phyloP scores from a whole-genome alignment of 75 land plant species.

The Isoetes taiwanensis region DNA sequence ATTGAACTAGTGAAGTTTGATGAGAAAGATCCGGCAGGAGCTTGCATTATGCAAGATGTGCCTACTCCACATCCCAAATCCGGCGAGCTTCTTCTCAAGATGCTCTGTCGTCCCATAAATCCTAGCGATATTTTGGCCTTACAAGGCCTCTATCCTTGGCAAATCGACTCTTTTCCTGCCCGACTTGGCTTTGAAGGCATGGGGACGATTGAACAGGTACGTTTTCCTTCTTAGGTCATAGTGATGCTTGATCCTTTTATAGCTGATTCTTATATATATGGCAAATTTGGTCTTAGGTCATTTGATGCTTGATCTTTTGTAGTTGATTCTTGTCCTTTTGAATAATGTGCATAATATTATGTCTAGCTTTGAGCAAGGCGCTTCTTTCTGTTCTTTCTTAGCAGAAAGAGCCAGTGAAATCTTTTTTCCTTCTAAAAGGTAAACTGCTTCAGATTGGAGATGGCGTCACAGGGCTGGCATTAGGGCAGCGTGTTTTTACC shows the following conservation, averaged over 20 bases:
- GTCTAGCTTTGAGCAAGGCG: not conserved
- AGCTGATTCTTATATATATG: not conserved
- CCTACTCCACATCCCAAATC: slow-evolving; percentile 14
- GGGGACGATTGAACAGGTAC: slow-evolving; percentile 23
- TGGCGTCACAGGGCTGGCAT: slow-evolving; percentile 15
- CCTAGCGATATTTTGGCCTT: slow-evolving; percentile 23
- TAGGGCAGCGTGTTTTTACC: slow-evolving; percentile 17
- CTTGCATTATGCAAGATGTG: slow-evolving; percentile 6
- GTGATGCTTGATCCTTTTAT: not conserved
- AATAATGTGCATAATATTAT: not conserved
- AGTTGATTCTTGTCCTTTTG: not conserved
- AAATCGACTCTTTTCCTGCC: not conserved
- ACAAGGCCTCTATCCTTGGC: not conserved
- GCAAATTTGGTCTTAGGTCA: not conserved
- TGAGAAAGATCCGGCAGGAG: not conserved
- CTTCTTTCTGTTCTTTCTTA: not conserved
- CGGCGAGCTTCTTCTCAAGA: slow-evolving; percentile 24
- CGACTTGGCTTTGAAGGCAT: slow-evolving; percentile 27
- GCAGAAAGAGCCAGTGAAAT: not conserved
- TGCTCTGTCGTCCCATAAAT: slow-evolving; percentile 24
- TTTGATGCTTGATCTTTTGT: not conserved
- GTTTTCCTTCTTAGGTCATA: not conserved
- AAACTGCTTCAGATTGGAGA: slow-evolving; percentile 21
- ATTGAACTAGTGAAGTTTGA: slow-evolving; percentile 11
- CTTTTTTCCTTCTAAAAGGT: not conserved